These are phyloP conservation scores for Excoecaria cochinchinensis DNA, from an alignment of 345 rosid species.

Conservation along the genomic window DNA sequence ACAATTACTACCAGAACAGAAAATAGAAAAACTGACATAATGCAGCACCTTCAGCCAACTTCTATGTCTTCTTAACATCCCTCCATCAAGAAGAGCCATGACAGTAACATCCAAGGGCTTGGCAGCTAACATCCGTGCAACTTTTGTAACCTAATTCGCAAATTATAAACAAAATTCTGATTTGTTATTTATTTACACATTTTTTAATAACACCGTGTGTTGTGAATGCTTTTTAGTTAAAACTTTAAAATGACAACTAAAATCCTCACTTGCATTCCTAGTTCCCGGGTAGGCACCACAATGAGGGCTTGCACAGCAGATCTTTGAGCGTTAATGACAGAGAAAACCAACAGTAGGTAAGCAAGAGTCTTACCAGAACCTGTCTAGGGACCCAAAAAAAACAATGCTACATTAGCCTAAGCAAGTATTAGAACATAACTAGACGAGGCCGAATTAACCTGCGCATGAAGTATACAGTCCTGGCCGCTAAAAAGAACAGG, in stretches of 20 bases:
- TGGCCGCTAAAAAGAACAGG: conserved; percentile 64
- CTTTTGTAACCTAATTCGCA: conserved; percentile 62
- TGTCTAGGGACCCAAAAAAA: conserved; percentile 59
- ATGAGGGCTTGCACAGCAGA: conserved; percentile 83
- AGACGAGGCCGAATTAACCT: conserved; percentile 42
- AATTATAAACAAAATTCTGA: conserved; percentile 2
- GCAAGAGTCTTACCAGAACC: conserved; percentile 96
- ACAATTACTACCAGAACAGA: background rate
- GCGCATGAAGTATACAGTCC: conserved; percentile 89
- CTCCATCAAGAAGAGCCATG: conserved; percentile 93
- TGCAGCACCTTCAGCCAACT: conserved; percentile 80
- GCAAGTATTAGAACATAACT: background rate
- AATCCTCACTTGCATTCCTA: conserved; percentile 80
- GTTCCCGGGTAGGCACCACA: conserved; percentile 89
- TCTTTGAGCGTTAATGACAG: conserved; percentile 58
- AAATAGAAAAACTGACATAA: conserved; percentile 4
- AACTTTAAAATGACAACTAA: background rate
- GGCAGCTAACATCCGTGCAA: conserved; percentile 74
- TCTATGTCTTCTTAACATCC: conserved; percentile 74
- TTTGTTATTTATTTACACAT: background rate
- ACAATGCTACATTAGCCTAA: conserved; percentile 17
- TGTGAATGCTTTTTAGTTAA: background rate
- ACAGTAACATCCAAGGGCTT: conserved; percentile 51
- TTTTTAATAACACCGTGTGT: background rate
- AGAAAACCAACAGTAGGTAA: conserved; percentile 63